Base-by-base conservation (phyloP, 805 yeast species). In the Kodamaea nitidulidarum region DNA sequence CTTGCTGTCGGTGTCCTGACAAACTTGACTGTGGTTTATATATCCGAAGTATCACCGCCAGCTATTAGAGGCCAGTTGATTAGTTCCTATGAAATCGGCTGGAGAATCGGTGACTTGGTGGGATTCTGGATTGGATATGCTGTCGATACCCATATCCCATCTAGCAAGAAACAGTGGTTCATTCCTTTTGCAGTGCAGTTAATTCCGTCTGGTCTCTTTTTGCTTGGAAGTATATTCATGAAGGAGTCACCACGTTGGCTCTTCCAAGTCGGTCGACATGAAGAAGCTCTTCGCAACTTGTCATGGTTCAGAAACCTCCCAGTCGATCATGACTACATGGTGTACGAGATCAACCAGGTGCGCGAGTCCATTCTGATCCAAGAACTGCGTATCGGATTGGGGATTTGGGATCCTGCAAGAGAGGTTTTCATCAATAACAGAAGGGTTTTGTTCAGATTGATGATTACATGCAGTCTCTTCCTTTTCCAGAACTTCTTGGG, bases 121-220 rank as follows among this genome's bases (percentile, higher is more conserved):
- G 69, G 67, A 1, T 63, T 62, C 47, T 63, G 67, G 67, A 61
- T 62, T 43, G 50, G 54, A 34, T 63, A 58, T 42, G 68, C 61
- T 7, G 58, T 61, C 29, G 58, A 54, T 43, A 43, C 55, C 15
- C 59, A 58, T 39, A 49, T 63, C 9, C 25, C 37, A 15, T 14
- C 38, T 15, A 43, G 54, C 14, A 57, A 51, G 33, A 53, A 51
- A 35, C 70, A 64, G 47, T 64, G 69, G 69, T 49, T 60, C 26
- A 61, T 64, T 39, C 70, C 70, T 3, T 64, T 64, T 49, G 70
- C 68, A 3, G 47, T 64, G 15, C 70, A 64, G 47, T 47, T 64
- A 15, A 61, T 64, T 33, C 69, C 69, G 12, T 52, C 62, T 37
- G 68, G 60, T 2, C 38, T 64, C 47, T 64, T 63, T 37, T 49